Base-by-base conservation (phyloP, 176 grass and related monocot genomes). In the Musa troglodytarum region DNA sequence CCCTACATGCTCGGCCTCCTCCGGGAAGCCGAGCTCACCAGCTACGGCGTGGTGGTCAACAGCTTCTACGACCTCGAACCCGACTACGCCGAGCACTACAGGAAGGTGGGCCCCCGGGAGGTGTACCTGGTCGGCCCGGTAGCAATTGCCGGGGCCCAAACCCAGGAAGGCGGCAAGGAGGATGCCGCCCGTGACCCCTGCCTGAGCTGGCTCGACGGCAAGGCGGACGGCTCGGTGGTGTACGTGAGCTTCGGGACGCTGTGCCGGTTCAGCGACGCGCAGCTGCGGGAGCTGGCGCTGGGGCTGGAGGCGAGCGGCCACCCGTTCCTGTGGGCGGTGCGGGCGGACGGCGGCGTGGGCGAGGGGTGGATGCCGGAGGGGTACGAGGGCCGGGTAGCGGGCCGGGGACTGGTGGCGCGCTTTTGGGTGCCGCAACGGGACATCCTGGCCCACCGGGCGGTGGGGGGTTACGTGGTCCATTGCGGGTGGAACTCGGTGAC, bases 41-140 rank as follows among this genome's bases (percentile, higher is more conserved):
- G 51, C 63, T 78, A 68, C 50, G 76, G 76, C 20, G 10, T 28
- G 1, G 51, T 78, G 12, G 76, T 78, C 0, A 78, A 78, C 50
- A 78, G 63, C 63, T 78, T 54, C 76, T 67, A 78, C 63, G 76
- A 78, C 1, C 21, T 78, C 20, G 63, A 78, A 21, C 76, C 23
- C 13, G 50, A 78, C 5, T 68, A 68, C 19, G 63, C 11, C 7
- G 50, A 19, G 20, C 76, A 78, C n/a, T 67, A 53, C 51, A 20
- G 8, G 4, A 68, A 68, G 9, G 55, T 62, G 5, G n/a, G n/a
- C 4, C 26, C 26, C 0, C 13, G 17, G 16, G 29, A 28, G 16
- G 17, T 55, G 0, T 76, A 28, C 54, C 55, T 19, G 2, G 55
- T 76, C 23, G 73, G 73, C 26, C 73, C 73, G 14, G 55, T 76